Evolutionary conservation across 768 basidiomycete genomes (phyloP).

Genomic region (Brasilioporus rufonigricans): DNA sequence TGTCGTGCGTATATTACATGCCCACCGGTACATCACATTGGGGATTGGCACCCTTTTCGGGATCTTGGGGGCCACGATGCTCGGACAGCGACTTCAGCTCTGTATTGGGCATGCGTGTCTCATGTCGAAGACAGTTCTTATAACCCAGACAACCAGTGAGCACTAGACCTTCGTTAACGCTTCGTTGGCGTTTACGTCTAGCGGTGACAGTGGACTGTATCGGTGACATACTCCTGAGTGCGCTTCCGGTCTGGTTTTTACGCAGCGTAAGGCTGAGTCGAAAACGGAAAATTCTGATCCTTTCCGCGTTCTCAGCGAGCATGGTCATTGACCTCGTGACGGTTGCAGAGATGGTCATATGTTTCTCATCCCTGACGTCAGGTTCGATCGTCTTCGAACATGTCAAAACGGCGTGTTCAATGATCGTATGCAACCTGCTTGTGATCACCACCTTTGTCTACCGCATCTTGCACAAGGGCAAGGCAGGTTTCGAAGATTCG

Average conservation of each 20-base stretch:
- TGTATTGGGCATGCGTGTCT: slow-evolving; percentile 12
- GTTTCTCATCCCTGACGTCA: slow-evolving; percentile 2
- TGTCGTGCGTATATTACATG: slow-evolving; percentile 20
- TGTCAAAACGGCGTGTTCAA: slow-evolving; percentile 17
- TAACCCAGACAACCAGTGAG: slow-evolving; percentile 25
- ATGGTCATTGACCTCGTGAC: slow-evolving; percentile 22
- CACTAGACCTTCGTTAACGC: background rate
- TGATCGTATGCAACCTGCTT: slow-evolving; percentile 25
- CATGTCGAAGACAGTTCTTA: slow-evolving; percentile 1
- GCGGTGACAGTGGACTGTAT: slow-evolving; percentile 18
- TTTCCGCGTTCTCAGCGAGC: slow-evolving; percentile 21
- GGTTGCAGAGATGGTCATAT: slow-evolving; percentile 8
- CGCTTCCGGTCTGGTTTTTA: slow-evolving; percentile 20
- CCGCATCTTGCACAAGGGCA: slow-evolving; percentile 5
- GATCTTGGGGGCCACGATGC: slow-evolving; percentile 5
- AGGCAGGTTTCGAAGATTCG: background rate
- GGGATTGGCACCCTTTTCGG: slow-evolving; percentile 16
- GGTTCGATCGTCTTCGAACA: slow-evolving; percentile 22
- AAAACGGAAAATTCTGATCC: slow-evolving; percentile 18
- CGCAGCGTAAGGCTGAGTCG: slow-evolving; percentile 12
- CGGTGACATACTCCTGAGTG: slow-evolving; percentile 20
- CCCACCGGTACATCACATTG: background rate
- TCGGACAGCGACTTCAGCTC: slow-evolving; percentile 6
- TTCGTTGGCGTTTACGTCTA: background rate
- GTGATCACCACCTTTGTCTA: slow-evolving; percentile 23